A percentile compares a stretch with the other conserved stretches of the same genome.
These are phyloP conservation scores for Rugosomyces carneus DNA, from an alignment of 1,284 basidiomycete species.

Conservation along the genomic window DNA sequence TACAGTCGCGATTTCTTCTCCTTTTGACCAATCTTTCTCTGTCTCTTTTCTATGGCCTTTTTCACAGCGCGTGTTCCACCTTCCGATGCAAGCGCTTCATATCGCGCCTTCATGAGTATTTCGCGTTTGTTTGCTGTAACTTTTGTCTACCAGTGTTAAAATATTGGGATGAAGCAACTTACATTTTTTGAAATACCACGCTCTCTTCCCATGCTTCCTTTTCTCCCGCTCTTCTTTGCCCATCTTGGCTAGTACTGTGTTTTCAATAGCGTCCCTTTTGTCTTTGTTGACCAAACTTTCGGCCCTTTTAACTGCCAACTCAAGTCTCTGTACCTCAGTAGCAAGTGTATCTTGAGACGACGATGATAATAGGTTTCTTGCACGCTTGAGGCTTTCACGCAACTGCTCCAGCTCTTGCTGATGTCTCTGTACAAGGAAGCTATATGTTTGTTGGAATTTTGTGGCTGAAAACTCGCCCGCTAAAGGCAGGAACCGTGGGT, in stretches of 20 bases:
- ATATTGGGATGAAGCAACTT: conserved; percentile 21
- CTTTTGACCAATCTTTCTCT: conserved; percentile 82
- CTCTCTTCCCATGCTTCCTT: conserved; percentile 69
- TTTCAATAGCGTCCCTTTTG: conserved; percentile 63
- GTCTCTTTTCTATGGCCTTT: conserved; percentile 84
- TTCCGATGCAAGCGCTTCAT: conserved; percentile 65
- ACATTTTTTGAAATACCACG: conserved; percentile 89
- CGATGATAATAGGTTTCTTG: conserved; percentile 59
- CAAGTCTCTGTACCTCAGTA: conserved; percentile 70
- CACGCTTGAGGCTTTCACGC: conserved; percentile 60
- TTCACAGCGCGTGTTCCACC: conserved; percentile 80
- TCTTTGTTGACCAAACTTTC: conserved; percentile 79
- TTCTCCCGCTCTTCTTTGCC: conserved; percentile 72
- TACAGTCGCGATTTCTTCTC: conserved; percentile 84
- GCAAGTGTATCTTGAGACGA: conserved; percentile 65
- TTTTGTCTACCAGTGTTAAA: conserved; percentile 5
- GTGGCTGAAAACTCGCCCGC: conserved; percentile 67
- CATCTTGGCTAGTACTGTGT: conserved; percentile 53
- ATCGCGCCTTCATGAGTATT: conserved; percentile 66
- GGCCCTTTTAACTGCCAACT: conserved; percentile 69
- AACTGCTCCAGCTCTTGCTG: conserved; percentile 63
- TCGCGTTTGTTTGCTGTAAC: conserved; percentile 70
- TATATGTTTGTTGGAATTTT: conserved; percentile 73
- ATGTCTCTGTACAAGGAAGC: conserved; percentile 72
- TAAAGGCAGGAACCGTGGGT: conserved; percentile 84